Base-by-base conservation (phyloP, 139 green algal species). In the Ulvella scutata region DNA sequence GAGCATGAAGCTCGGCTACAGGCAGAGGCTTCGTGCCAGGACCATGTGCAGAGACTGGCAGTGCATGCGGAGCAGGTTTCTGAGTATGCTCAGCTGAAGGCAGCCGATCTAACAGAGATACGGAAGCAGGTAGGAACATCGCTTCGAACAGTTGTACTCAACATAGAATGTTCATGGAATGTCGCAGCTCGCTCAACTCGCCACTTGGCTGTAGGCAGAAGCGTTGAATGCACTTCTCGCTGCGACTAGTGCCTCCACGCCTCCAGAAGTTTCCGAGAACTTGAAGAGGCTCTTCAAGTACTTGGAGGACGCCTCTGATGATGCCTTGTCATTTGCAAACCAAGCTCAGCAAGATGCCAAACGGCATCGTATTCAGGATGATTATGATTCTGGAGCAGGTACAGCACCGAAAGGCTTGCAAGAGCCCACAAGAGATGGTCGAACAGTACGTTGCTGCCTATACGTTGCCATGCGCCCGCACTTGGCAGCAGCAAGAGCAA, bases 1-100 rank as follows among this genome's bases (percentile, higher is more conserved):
- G 87, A 91, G 72, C 86, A 94, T 38, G n/a, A 82, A 28, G 74
- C 76, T 2, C 83, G 87, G 0, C 38, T 92, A 7, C 74, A 87
- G 3, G 91, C 91, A 3, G 91, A 96, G 76, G 88, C 82, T 0
- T 81, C 88, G 4, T 89, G 88, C 0, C 39, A 85, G 38, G 81
- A 94, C 60, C 74, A 76, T 0, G 76, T 77, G 3, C 82, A 85
- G 31, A 79, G 85, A 0, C 80, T 96, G 9, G 62, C 77, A 2
- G 91, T 96, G 1, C 85, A 85, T 0, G 87, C 93, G 75, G 81
- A 93, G 77, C 91, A 96, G 81, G 74, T 91, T 3, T 80, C 82
- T 10, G 91, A 96, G 75, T 94, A 89, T 33, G 84, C 90, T 1
- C n/a, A n/a, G 0, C 79, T 92, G 28, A 89, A 90, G 39, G 82